phyloP scores from a whole-genome alignment of 257 asterid genomes.

The Solanum virginianum region DNA sequence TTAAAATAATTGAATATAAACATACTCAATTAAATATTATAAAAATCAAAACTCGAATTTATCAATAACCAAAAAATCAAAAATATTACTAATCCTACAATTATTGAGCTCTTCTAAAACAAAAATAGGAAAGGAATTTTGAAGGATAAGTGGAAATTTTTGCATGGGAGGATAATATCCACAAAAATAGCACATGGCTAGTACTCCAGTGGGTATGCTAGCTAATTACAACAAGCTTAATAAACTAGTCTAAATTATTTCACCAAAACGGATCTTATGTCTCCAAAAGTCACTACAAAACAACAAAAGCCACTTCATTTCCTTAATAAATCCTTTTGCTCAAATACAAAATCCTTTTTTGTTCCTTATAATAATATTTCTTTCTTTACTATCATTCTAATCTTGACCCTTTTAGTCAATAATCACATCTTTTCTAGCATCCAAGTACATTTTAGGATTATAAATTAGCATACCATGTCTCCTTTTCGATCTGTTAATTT shows the following conservation, averaged over 20 bases:
- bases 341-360: neutral
- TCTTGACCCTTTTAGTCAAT: neutral
- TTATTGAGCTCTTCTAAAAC: neutral
- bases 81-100: neutral
- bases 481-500: neutral
- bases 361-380: neutral
- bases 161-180: neutral
- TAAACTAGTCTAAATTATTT: slow-evolving; percentile 1
- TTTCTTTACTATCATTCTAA: neutral
- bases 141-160: neutral
- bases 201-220: neutral
- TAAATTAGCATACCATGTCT: neutral
- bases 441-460: neutral
- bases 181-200: neutral
- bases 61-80: neutral
- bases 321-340: slow-evolving; percentile 10
- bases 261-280: slow-evolving; percentile 6
- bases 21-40: neutral
- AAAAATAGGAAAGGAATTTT: neutral
- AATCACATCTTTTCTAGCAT: neutral
- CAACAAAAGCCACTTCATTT: slow-evolving; percentile 27
- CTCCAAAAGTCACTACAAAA: slow-evolving; percentile 25
- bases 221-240: neutral
- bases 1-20: neutral
- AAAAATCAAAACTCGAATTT: neutral